Conservation (phyloP, 768 basidiomycete genomes). For the Cystofilobasidium bisporidii region DNA sequence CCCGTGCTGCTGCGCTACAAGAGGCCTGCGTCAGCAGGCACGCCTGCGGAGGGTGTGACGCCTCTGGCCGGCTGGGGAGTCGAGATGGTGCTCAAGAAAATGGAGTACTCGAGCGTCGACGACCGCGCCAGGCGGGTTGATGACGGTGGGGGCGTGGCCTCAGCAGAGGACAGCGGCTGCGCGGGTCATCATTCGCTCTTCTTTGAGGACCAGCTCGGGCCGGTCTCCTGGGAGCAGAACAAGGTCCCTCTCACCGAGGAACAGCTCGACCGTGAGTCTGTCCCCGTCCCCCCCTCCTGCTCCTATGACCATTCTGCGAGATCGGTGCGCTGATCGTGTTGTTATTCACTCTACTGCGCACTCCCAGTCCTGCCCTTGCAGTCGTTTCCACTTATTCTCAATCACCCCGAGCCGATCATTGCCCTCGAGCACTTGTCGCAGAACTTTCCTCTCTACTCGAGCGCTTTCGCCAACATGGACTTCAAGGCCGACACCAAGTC, state of each 20-base stretch:
- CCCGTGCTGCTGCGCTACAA: constrained; percentile 34
- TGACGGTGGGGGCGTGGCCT: not conserved
- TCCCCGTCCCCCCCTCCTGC: not conserved
- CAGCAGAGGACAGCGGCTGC: not conserved
- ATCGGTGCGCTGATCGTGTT: too few relatives aligned
- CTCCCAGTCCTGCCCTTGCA: constrained; percentile 51
- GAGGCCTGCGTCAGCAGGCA: constrained; percentile 10
- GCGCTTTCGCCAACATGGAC: constrained; percentile 51
- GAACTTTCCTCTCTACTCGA: constrained; percentile 80
- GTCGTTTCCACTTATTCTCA: constrained; percentile 62
- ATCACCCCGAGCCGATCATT: constrained; percentile 50
- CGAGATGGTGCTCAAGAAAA: constrained; percentile 86
- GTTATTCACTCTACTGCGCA: too few relatives aligned
- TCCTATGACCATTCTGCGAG: too few relatives aligned
- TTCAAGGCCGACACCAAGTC: constrained; percentile 42
- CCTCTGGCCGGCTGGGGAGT: constrained; percentile 67
- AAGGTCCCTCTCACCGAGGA: constrained; percentile 41
- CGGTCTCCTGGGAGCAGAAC: constrained; percentile 11
- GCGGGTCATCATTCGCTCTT: not conserved
- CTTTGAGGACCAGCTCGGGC: constrained; percentile 9
- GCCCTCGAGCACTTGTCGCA: constrained; percentile 63
- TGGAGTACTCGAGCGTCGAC: constrained; percentile 88
- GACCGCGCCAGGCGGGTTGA: constrained; percentile 49
- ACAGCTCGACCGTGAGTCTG: constrained; percentile 50
- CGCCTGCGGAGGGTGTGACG: not conserved